phyloP scores from a whole-genome alignment of 75 land plant species.

The Pseudotsuga menziesii region DNA sequence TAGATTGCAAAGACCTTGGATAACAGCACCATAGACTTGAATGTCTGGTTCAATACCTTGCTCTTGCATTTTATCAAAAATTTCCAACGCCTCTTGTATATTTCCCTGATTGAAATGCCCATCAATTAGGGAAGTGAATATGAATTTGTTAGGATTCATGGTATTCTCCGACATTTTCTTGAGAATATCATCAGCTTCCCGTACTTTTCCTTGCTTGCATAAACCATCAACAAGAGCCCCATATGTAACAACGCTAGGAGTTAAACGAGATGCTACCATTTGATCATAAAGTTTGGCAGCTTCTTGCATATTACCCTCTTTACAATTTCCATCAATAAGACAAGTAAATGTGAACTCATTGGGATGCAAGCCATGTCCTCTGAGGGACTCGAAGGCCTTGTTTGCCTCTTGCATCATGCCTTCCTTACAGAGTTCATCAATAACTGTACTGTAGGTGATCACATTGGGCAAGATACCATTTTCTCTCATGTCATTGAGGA shows the following conservation, averaged over 20 bases:
- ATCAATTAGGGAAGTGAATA: constrained; percentile 47
- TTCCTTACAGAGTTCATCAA: constrained; percentile 58
- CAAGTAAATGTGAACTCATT: constrained; percentile 49
- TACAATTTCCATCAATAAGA: constrained; percentile 44
- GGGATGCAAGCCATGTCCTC: constrained; percentile 24
- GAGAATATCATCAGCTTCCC: constrained; percentile 44
- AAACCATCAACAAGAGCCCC: constrained; percentile 47
- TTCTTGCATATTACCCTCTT: constrained; percentile 29
- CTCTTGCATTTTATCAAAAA: constrained; percentile 37
- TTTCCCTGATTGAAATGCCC: constrained; percentile 39
- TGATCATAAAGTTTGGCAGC: constrained; percentile 36
- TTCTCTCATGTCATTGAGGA: constrained; percentile 29
- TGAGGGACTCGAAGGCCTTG: constrained; percentile 46
- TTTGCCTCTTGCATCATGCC: constrained; percentile 35
- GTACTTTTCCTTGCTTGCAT: constrained; percentile 37
- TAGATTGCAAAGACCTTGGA: constrained; percentile 42
- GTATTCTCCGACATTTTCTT: constrained; percentile 33
- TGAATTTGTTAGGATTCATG: constrained; percentile 28
- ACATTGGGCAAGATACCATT: constrained; percentile 44
- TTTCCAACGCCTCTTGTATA: constrained; percentile 20
- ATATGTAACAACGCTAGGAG: constrained; percentile 41
- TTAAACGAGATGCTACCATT: constrained; percentile 29
- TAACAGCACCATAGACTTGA: constrained; percentile 41
- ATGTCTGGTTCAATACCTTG: constrained; percentile 42
- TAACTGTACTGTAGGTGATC: constrained; percentile 45